These are phyloP conservation scores for Cryphonectria parasitica DNA, from an alignment of 2,329 filamentous ascomycete species.

Conservation along the genomic window DNA sequence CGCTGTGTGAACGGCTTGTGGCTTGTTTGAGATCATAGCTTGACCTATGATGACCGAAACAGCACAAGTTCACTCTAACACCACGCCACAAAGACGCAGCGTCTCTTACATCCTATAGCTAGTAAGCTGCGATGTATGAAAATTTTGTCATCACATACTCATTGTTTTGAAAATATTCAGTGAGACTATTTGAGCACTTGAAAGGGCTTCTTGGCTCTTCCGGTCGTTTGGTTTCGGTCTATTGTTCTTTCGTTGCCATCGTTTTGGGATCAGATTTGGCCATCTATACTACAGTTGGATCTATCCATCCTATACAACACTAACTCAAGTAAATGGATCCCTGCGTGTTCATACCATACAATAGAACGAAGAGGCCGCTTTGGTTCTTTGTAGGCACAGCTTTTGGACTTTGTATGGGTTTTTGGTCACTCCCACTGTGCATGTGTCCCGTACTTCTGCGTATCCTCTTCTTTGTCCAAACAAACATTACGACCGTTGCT, in stretches of 20 bases:
- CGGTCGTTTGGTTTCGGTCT: too few species aligned
- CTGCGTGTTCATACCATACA: neutral
- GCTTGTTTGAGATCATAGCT: neutral
- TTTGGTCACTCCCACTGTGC: neutral
- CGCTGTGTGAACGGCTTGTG: neutral
- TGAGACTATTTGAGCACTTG: neutral
- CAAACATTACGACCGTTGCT: neutral
- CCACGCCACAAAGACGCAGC: too few species aligned
- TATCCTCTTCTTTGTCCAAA: neutral
- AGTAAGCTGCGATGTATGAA: neutral
- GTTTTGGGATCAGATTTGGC: too few species aligned
- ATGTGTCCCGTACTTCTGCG: neutral
- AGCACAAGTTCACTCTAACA: neutral
- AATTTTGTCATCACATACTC: neutral
- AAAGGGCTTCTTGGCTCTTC: neutral
- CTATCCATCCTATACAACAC: neutral
- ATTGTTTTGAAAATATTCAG: neutral
- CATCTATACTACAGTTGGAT: neutral
- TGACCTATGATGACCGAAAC: neutral
- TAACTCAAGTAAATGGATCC: neutral
- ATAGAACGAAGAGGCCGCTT: neutral
- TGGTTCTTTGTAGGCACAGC: neutral
- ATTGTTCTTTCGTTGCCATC: neutral
- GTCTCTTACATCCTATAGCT: neutral
- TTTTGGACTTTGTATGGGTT: neutral